These are phyloP conservation scores for Aureobasidium sp. DNA, from an alignment of 2,329 filamentous ascomycete genomes.

Conservation along the genomic window DNA sequence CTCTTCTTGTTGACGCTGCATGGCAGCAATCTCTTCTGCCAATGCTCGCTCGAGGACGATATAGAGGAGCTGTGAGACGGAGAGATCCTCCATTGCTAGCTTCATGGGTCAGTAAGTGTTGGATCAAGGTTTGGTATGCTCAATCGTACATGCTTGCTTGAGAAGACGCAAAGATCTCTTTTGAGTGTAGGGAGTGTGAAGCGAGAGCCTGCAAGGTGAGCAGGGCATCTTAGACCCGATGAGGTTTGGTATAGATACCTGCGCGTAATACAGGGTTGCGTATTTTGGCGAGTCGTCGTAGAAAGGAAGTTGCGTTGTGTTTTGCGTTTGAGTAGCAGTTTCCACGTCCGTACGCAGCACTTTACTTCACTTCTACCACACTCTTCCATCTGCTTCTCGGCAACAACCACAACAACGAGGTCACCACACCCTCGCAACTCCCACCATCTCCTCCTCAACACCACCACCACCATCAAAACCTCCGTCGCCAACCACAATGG, in stretches of 20 bases:
- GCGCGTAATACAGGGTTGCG: background rate
- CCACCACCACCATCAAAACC: background rate
- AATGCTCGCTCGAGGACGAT: background rate
- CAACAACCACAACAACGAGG: background rate
- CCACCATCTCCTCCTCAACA: background rate
- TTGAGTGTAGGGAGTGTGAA: background rate
- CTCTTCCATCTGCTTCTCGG: background rate
- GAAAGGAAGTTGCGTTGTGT: background rate
- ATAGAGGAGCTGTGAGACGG: background rate
- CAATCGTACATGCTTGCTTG: background rate
- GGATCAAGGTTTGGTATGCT: background rate
- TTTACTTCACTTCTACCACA: background rate
- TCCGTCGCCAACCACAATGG: background rate
- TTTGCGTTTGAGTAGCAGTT: background rate
- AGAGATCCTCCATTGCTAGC: background rate
- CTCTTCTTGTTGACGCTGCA: background rate
- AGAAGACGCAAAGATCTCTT: background rate
- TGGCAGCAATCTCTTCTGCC: background rate
- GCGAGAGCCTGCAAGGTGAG: background rate
- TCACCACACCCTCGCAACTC: background rate
- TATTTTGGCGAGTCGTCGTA: background rate
- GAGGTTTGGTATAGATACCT: background rate
- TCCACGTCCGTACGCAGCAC: background rate
- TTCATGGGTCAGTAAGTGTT: background rate
- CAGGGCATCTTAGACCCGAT: background rate